These are phyloP conservation scores for Epichloe uncinata DNA, from an alignment of 2,329 filamentous ascomycete species.

Conservation along the genomic window DNA sequence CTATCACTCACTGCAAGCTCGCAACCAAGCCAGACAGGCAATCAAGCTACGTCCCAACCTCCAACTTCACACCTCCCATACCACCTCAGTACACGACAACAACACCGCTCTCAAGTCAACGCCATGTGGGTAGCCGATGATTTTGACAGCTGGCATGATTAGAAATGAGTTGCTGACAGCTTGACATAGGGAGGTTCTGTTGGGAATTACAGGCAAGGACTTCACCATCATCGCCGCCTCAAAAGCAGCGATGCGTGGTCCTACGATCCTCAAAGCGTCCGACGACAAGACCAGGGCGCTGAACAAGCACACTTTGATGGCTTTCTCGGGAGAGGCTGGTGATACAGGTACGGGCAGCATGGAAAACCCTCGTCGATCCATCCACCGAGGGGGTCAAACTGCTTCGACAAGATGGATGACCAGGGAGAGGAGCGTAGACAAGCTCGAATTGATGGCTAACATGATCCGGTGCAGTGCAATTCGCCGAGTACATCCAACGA, in stretches of 20 bases:
- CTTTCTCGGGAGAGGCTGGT: slow-evolving; percentile 89
- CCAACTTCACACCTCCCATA: slow-evolving; percentile 3
- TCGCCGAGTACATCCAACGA: slow-evolving; percentile 97
- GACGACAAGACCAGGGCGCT: slow-evolving; percentile 93
- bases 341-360: slow-evolving; percentile 58
- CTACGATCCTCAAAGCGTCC: slow-evolving; percentile 83
- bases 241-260: slow-evolving; percentile 95
- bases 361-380: neutral
- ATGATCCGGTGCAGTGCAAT: slow-evolving; percentile 59
- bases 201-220: slow-evolving; percentile 98
- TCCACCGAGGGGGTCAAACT: neutral
- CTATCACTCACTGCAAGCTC: neutral
- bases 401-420: neutral
- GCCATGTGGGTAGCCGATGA: slow-evolving; percentile 5
- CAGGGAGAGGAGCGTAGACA: too few relatives aligned
- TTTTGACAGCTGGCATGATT: neutral
- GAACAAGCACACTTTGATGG: slow-evolving; percentile 90
- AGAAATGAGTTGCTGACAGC: neutral
- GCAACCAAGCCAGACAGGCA: neutral
- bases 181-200: slow-evolving; percentile 72
- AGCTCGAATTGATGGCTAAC: slow-evolving; percentile 11
- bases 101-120: neutral
- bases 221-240: slow-evolving; percentile 96
- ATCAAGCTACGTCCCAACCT: neutral
- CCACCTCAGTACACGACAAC: slow-evolving; percentile 1